Evolutionary conservation across 768 basidiomycete species (phyloP).

Genomic region (Trametes cingulata): DNA sequence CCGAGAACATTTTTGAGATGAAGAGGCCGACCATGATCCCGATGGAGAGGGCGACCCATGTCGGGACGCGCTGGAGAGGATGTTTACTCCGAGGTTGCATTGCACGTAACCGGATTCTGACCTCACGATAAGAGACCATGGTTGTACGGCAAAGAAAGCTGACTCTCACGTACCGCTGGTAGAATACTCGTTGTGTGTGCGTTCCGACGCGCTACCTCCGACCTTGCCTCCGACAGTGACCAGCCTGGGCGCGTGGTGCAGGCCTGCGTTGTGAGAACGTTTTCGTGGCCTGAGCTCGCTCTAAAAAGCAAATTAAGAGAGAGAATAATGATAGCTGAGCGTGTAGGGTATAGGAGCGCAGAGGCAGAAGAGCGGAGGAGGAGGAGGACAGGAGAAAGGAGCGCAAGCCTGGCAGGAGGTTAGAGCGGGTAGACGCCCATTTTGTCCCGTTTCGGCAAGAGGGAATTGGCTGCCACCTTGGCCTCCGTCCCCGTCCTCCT

Average conservation of each 20-base stretch:
- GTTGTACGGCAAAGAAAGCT: conserved; percentile 1
- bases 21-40: conserved; percentile 31
- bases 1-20: conserved; percentile 28
- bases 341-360: conserved; percentile 7
- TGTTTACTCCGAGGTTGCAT: conserved; percentile 32
- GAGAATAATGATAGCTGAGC: conserved; percentile 10
- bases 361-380: not conserved
- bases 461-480: conserved; percentile 5
- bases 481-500: conserved; percentile 4
- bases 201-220: conserved; percentile 19
- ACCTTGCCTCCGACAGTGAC: conserved; percentile 8
- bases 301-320: not conserved
- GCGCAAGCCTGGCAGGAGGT: too few relatives aligned
- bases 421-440: conserved; percentile 13
- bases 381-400: not conserved
- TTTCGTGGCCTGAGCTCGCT: not conserved
- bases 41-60: conserved; percentile 32
- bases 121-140: conserved; percentile 14
- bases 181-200: not conserved
- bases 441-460: conserved; percentile 6
- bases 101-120: conserved; percentile 7
- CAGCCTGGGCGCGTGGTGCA: not conserved
- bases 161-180: conserved; percentile 11
- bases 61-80: conserved; percentile 29
- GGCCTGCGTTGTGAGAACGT: not conserved